These are phyloP conservation scores for Andrographis paniculata DNA, from an alignment of 305 asterid genomes.

Conservation along the genomic window DNA sequence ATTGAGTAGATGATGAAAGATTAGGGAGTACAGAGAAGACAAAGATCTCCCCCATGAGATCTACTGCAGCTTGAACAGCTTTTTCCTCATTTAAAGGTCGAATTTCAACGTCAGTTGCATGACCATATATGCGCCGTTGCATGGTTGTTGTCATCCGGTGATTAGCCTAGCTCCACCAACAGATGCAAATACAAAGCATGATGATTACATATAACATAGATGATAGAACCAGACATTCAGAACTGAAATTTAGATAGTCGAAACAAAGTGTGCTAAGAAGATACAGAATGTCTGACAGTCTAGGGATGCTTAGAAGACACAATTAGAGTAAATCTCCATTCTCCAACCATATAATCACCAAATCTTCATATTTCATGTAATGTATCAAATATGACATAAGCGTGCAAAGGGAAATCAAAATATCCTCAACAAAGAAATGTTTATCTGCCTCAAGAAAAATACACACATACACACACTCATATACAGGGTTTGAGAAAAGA, in stretches of 20 bases:
- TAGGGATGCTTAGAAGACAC: neutral
- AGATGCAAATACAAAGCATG: slow-evolving; percentile 8
- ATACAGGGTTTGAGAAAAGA: neutral
- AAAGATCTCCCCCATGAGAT: slow-evolving; percentile 76
- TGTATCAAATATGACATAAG: slow-evolving; percentile 6
- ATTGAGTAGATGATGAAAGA: slow-evolving; percentile 16
- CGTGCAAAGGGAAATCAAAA: slow-evolving; percentile 1
- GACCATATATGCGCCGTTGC: slow-evolving; percentile 88
- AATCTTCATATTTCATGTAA: neutral
- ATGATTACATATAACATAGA: no score
- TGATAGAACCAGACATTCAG: neutral
- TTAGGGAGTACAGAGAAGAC: slow-evolving; percentile 57
- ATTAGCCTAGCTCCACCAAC: slow-evolving; percentile 49
- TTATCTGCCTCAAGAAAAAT: neutral
- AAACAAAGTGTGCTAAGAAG: neutral
- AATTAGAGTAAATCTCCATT: neutral
- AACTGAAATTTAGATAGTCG: neutral
- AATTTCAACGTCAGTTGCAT: slow-evolving; percentile 91
- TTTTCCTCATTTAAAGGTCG: slow-evolving; percentile 90
- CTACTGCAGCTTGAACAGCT: slow-evolving; percentile 93
- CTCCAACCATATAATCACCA: neutral
- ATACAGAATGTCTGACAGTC: neutral
- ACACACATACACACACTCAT: no score
- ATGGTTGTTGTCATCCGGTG: slow-evolving; percentile 77
- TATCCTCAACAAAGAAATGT: neutral